A percentile compares a stretch with the other conserved stretches of the same genome.
phyloP scores from a whole-genome alignment of 768 basidiomycete genomes.

The Phylloporus sp. region DNA sequence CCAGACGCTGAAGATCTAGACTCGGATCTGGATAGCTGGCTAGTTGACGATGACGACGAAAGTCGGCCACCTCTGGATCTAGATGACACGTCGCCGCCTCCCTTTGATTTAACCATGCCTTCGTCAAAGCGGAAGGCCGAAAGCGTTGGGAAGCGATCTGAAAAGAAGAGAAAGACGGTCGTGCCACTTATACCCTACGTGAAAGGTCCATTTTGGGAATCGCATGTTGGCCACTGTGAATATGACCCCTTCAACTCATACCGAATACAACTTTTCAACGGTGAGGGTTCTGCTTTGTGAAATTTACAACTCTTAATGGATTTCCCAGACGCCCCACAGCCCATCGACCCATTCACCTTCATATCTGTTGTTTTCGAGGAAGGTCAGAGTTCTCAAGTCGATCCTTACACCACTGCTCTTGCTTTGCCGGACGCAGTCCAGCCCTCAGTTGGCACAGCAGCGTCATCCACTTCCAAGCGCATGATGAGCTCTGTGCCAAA shows the following conservation, averaged over 20 bases:
- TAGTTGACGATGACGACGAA: slow-evolving; percentile 72
- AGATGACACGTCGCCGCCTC: slow-evolving; percentile 33
- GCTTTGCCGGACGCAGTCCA: slow-evolving; percentile 39
- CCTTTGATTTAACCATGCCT: slow-evolving; percentile 33
- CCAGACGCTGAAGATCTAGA: slow-evolving; percentile 53
- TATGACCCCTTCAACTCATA: slow-evolving; percentile 72
- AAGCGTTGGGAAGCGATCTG: slow-evolving; percentile 38
- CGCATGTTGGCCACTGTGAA: slow-evolving; percentile 57
- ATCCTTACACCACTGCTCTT: slow-evolving; percentile 45
- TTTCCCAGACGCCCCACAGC: slow-evolving; percentile 59
- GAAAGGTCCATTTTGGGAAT: slow-evolving; percentile 84
- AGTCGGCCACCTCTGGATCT: slow-evolving; percentile 43
- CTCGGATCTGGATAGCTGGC: slow-evolving; percentile 37
- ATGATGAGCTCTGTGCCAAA: slow-evolving; percentile 38
- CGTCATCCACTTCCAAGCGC: slow-evolving; percentile 26
- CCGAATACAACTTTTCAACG: slow-evolving; percentile 80
- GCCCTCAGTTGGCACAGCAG: slow-evolving; percentile 13
- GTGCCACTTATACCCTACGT: slow-evolving; percentile 75
- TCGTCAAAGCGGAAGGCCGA: slow-evolving; percentile 66
- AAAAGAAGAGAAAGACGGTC: slow-evolving; percentile 75
- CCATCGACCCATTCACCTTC: slow-evolving; percentile 77
- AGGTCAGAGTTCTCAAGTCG: slow-evolving; percentile 19
- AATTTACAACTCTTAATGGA: slow-evolving; percentile 1
- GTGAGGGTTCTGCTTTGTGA: slow-evolving; percentile 37
- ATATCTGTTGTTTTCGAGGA: slow-evolving; percentile 48